Base-by-base conservation (phyloP, 116 monocot species). In the Phalaenopsis hybrid region DNA sequence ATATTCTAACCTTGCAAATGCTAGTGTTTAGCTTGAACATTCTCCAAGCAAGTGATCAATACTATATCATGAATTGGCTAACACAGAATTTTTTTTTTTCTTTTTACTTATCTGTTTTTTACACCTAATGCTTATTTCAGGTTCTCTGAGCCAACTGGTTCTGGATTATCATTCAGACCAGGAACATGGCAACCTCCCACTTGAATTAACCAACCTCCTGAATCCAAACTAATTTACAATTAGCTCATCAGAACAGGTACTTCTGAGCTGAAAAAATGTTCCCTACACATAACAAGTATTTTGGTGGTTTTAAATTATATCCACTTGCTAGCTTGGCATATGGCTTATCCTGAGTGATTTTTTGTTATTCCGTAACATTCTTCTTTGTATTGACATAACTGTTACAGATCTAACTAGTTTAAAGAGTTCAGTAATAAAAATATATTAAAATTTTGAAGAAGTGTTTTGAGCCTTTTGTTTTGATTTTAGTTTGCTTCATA, bases 171-270 rank as follows among this genome's bases (percentile, higher is more conserved):
- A 33, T 92, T 86, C 45, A 83, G 86, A 86, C 92, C 92, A 8
- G 92, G 92, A 52, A 89, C 88, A 57, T 92, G 92, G 92, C 89
- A 89, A 81, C 92, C 92, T 31, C 89, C 92, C 51, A 81, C 86
- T 44, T 92, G 83, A 89, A 83, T 17, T 72, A 72, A 72, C 4
- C 65, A 25, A 21, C 21, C 65, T 23, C 58, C 65, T 23, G 65
- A 65, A 20, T 65, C 23, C 5, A 65, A 25, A 23, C 21, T 12
- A 65, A 8, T 65, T 65, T 23, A 65, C 21, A 21, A 23, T 65
- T 23, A 65, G 23, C 65, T 65, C 25, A 65, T 65, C 21, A 21
- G 65, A 65, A 20, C 65, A 65, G 25, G 65, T 65, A 25, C 4
- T 65, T 23, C 12, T 65, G 25, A 65, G 65, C 21, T 21, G 6